A percentile compares a stretch with the other conserved stretches of the same genome.
phyloP scores from a whole-genome alignment of 2,329 filamentous ascomycete genomes.

The Aspergillus unguis region DNA sequence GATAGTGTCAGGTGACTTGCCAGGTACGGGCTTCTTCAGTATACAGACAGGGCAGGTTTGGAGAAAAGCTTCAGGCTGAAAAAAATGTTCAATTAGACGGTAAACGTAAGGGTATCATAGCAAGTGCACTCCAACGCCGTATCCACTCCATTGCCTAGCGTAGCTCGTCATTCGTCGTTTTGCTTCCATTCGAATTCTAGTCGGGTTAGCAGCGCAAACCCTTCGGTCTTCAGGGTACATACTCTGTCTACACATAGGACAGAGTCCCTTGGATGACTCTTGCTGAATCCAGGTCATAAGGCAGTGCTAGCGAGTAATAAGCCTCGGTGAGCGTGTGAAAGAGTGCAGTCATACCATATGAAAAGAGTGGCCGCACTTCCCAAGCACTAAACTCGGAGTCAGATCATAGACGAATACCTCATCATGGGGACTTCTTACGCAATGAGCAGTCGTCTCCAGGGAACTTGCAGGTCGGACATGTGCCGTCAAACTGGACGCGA shows the following conservation, averaged over 20 bases:
- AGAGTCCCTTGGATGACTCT: conserved; percentile 87
- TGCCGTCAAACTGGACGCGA: conserved; percentile 95
- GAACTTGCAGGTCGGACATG: conserved; percentile 96
- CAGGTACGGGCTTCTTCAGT: background rate
- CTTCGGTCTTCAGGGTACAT: conserved; percentile 27
- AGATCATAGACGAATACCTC: background rate
- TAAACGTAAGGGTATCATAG: conserved; percentile 20
- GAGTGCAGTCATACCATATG: conserved; percentile 68
- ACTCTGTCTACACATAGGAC: conserved; percentile 98
- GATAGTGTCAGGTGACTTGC: conserved; percentile 15
- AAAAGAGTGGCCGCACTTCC: conserved; percentile 95
- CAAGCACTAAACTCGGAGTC: conserved; percentile 63
- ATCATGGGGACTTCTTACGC: conserved; percentile 54
- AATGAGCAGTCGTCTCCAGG: conserved; percentile 94
- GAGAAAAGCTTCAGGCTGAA: too few species aligned
- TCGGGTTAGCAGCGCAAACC: conserved; percentile 14
- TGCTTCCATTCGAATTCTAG: conserved; percentile 55
- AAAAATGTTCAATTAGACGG: background rate
- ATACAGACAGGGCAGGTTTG: background rate
- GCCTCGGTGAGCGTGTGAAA: conserved; percentile 9
- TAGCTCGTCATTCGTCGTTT: conserved; percentile 31
- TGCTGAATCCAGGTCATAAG: conserved; percentile 86
- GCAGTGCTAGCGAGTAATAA: conserved; percentile 66
- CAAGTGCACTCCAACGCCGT: conserved; percentile 12
- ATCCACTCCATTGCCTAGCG: background rate